Evolutionary conservation across 2,329 filamentous ascomycete species (phyloP), one percentile per base, ranked within the genome.

Genomic region (Acrocalymma vagum): DNA sequence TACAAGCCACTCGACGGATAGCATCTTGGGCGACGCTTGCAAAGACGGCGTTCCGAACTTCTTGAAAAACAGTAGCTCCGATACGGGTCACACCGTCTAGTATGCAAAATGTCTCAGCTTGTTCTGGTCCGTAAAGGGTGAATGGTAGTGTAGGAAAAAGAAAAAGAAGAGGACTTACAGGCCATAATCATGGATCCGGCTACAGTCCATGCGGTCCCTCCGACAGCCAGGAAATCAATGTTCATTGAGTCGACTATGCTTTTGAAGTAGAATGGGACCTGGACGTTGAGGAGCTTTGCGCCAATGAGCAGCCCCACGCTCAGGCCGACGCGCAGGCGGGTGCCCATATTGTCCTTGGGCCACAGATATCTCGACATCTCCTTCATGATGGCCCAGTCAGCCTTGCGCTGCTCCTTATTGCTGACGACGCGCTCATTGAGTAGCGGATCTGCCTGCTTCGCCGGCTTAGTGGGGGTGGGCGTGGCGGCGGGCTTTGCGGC

Each of bases 241-340:
- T 99, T 99, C 90, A 99, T 96, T 14, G 90, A 85, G 70, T 99
- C 95, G 27, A 99, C 90, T 52, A 99, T 97, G 70, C 77, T 92
- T 78, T 97, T 97, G 78, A 99, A 99, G 78, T 96, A 99, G 68
- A 99, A 99, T 0, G 94, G 94, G 30, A 99, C 90, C 75, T 99
- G 91, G 11, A 99, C 94, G 70, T 97, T 99, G 62, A 99, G 64
- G 58, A 84, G 84, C 79, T 99, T 99, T 65, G 91, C 90, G 44
- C 92, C 90, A 15, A 99, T 74, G 24, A 99, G 79, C 49, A 99
- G 74, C 6, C 80, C 83, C 3, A 99, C 80, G n/a, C 93, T 91
- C 31, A 95, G 74, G 9, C 88, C 83, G 22, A 99, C 94, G 49
- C 94, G 85, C 49, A 92, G 74, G 67, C 95, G 90, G 3, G 91